phyloP scores from a whole-genome alignment of 768 basidiomycete species.

The Mycena olivaceomarginata region DNA sequence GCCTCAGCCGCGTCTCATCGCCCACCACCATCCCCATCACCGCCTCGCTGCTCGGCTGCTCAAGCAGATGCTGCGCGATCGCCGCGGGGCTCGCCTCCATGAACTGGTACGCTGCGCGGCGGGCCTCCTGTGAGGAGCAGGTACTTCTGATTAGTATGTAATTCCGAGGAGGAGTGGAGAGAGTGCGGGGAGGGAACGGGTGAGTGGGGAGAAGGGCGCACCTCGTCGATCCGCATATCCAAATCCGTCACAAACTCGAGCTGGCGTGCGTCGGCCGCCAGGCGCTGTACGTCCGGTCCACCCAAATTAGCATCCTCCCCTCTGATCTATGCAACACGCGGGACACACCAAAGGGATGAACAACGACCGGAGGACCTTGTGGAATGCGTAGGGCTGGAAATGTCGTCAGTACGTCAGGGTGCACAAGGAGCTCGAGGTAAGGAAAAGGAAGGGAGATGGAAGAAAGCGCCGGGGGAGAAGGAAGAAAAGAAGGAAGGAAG shows the following conservation, averaged over 20 bases:
- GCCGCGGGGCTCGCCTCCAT: constrained; percentile 60
- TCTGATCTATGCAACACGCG: not conserved
- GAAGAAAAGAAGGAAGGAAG: not conserved
- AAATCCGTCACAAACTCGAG: constrained; percentile 76
- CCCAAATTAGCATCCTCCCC: too few species aligned
- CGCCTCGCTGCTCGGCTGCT: constrained; percentile 53
- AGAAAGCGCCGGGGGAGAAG: not conserved
- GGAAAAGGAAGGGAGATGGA: not conserved
- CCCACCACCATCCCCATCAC: constrained; percentile 77
- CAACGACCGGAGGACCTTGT: constrained; percentile 76
- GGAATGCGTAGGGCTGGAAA: constrained; percentile 73
- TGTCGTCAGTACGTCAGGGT: not conserved
- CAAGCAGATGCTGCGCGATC: constrained; percentile 52
- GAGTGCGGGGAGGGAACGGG: not conserved
- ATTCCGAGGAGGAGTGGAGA: too few species aligned
- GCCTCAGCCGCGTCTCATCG: constrained; percentile 81
- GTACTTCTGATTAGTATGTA: too few species aligned
- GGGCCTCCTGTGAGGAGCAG: constrained; percentile 57
- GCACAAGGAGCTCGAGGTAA: not conserved
- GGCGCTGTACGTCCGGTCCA: constrained; percentile 37
- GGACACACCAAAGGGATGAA: constrained; percentile 67
- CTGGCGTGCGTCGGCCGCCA: constrained; percentile 76
- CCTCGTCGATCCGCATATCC: constrained; percentile 72
- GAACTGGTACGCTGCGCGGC: constrained; percentile 65
- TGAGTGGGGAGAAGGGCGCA: constrained; percentile 42